A percentile compares a stretch with the other conserved stretches of the same genome.
Evolutionary conservation across 345 rosid species (phyloP).

Genomic region (Pistacia atlantica): DNA sequence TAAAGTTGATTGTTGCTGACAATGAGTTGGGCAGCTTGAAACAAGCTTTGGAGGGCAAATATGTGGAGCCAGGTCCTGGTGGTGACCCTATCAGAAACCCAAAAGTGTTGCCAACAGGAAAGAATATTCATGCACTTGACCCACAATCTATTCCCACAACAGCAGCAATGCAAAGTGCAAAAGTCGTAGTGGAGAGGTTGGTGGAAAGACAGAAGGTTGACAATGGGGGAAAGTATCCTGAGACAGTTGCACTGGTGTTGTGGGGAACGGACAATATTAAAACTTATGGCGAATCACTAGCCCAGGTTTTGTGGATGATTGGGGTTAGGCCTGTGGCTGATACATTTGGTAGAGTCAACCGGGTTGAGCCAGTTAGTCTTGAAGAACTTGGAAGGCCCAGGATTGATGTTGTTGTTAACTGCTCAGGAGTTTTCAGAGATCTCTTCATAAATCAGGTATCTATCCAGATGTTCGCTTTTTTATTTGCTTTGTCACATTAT

Average conservation of each 20-base stretch:
- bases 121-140: slow-evolving; percentile 97
- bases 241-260: slow-evolving; percentile 91
- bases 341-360: slow-evolving; percentile 89
- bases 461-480: neutral
- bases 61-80: slow-evolving; percentile 97
- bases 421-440: slow-evolving; percentile 98
- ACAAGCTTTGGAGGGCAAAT: slow-evolving; percentile 95
- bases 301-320: slow-evolving; percentile 98
- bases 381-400: slow-evolving; percentile 99
- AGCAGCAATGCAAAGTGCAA: slow-evolving; percentile 98
- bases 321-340: slow-evolving; percentile 92
- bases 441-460: slow-evolving; percentile 95
- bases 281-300: slow-evolving; percentile 96
- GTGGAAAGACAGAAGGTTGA: slow-evolving; percentile 88
- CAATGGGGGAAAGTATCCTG: slow-evolving; percentile 89
- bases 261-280: slow-evolving; percentile 99
- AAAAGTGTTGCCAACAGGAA: slow-evolving; percentile 94
- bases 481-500: neutral
- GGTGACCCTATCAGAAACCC: slow-evolving; percentile 99
- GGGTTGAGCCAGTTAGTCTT: slow-evolving; percentile 85
- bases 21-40: slow-evolving; percentile 90
- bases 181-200: slow-evolving; percentile 82
- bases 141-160: slow-evolving; percentile 97
- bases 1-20: slow-evolving; percentile 89
- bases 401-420: slow-evolving; percentile 96